Base-by-base conservation (phyloP, 2,329 filamentous ascomycete species). In the Thelonectria olida region DNA sequence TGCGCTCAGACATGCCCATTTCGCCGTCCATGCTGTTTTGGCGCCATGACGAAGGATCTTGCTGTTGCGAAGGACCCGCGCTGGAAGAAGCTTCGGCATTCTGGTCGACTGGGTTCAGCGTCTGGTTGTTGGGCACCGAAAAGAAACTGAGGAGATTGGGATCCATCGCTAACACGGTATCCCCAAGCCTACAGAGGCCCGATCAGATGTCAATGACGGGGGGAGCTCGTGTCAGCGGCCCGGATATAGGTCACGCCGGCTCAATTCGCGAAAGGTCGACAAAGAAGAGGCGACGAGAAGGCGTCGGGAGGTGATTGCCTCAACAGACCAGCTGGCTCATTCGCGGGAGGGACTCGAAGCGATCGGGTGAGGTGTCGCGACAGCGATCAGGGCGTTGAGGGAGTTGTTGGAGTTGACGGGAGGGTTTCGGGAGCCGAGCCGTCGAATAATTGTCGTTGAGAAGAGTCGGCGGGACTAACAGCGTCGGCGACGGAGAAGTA, bases 121-220 rank as follows among this genome's bases (percentile, higher is more conserved):
- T 72, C 58, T 72, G 70, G 47, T 72, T 72, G 56, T 72, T 72
- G 25, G 70, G 70, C 41, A 72, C 70, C 67, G 70, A 70, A 44
- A 72, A 72, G 57, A 72, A 72, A 58, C 70, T 72, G 39, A 72
- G 70, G 23, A 72, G 66, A 66, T 72, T 72, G 56, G 70, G 70
- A 58, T 72, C 70, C 70, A 72, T 72, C 66, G 67, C 66, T 69
- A 72, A 70, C 68, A 71, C 68, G 68, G 70, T 68, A 72, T 72
- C 70, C 70, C 70, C 58, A 55, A 68, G 67, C 70, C 69, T 63
- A 49, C 45, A 36, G 36, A 68, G 70, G 70, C 12, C 62, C 65
- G 62, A 63, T 52, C 58, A 67, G 31, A 67, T 68, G 68, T 67
- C 61, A 36, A 38, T 49, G 44, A 64, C 58, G 52, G 64, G 54